Percentiles rank a stretch among this genome's conserved stretches.
Conservation (phyloP, 345 rosid species). For the Citropsis articulata region DNA sequence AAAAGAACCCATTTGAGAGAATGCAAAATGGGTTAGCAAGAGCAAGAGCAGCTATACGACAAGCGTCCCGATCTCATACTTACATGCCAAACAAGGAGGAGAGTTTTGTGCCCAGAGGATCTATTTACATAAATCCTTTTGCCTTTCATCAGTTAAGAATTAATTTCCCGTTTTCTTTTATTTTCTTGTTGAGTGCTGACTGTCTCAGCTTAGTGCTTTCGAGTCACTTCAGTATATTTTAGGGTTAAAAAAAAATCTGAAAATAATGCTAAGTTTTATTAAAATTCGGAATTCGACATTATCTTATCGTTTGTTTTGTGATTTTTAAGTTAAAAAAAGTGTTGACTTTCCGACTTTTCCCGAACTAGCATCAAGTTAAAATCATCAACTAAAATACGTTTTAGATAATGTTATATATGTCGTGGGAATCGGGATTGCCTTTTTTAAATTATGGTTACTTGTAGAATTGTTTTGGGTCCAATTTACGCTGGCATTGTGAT, state of each 20-base stretch:
- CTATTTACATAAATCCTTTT: slow-evolving; percentile 51
- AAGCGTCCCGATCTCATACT: slow-evolving; percentile 35
- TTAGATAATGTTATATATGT: neutral
- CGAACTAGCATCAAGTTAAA: neutral
- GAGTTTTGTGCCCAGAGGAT: slow-evolving; percentile 42
- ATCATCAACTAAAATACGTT: neutral
- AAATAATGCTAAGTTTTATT: neutral
- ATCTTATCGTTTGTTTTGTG: neutral
- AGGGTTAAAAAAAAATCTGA: neutral
- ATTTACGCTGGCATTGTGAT: neutral
- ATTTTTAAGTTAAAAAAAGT: neutral
- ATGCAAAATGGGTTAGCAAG: slow-evolving; percentile 57
- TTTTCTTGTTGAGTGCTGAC: neutral
- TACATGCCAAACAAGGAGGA: slow-evolving; percentile 22
- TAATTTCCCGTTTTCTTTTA: slow-evolving; percentile 5
- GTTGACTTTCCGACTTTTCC: neutral
- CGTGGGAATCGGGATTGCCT: neutral
- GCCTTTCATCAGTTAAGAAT: slow-evolving; percentile 69
- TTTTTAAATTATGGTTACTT: neutral
- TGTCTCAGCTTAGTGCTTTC: neutral
- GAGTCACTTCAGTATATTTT: neutral
- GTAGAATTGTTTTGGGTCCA: too few species aligned
- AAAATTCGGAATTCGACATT: neutral
- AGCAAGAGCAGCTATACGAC: slow-evolving; percentile 57
- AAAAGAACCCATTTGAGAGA: slow-evolving; percentile 31